Evolutionary conservation across 2,329 filamentous ascomycete genomes (phyloP).

Genomic region (Annulohypoxylon truncatum): DNA sequence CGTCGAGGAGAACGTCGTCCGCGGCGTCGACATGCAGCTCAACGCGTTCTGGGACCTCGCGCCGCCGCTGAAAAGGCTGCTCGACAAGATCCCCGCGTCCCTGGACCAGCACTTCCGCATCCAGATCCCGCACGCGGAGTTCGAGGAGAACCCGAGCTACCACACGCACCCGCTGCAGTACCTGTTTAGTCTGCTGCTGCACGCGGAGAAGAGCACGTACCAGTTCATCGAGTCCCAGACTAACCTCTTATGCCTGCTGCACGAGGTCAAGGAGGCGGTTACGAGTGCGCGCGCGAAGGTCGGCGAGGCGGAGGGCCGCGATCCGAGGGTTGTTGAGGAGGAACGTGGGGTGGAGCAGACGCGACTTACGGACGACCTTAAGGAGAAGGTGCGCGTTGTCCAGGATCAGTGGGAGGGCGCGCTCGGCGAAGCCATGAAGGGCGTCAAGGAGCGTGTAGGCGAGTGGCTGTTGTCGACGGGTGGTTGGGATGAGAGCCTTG

Average conservation of each 20-base stretch:
- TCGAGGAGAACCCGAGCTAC: slow-evolving; percentile 87
- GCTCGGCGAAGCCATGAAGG: slow-evolving; percentile 80
- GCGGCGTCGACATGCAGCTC: slow-evolving; percentile 90
- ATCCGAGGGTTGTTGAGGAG: slow-evolving; percentile 60
- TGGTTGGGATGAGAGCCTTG: slow-evolving; percentile 87
- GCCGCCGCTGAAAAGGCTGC: slow-evolving; percentile 79
- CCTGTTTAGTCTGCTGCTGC: slow-evolving; percentile 83
- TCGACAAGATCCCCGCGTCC: slow-evolving; percentile 79
- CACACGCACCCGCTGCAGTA: slow-evolving; percentile 87
- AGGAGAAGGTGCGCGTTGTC: slow-evolving; percentile 91
- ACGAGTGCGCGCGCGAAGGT: slow-evolving; percentile 71
- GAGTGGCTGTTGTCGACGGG: slow-evolving; percentile 78
- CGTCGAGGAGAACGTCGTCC: slow-evolving; percentile 84
- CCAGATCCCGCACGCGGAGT: slow-evolving; percentile 81
- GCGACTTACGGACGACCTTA: slow-evolving; percentile 83
- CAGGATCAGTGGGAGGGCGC: slow-evolving; percentile 92
- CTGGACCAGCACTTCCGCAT: slow-evolving; percentile 71
- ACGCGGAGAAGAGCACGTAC: slow-evolving; percentile 92
- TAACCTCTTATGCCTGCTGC: slow-evolving; percentile 88
- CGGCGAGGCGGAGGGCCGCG: slow-evolving; percentile 71
- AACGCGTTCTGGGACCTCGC: slow-evolving; percentile 99
- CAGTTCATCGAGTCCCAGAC: slow-evolving; percentile 97
- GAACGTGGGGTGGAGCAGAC: slow-evolving; percentile 75
- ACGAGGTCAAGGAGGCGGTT: slow-evolving; percentile 87
- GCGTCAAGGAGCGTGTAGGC: slow-evolving; percentile 79